Evolutionary conservation across 495 filamentous ascomycete species (phyloP), one percentile per base, ranked within the genome.

Genomic region (Aspergillus leporis): DNA sequence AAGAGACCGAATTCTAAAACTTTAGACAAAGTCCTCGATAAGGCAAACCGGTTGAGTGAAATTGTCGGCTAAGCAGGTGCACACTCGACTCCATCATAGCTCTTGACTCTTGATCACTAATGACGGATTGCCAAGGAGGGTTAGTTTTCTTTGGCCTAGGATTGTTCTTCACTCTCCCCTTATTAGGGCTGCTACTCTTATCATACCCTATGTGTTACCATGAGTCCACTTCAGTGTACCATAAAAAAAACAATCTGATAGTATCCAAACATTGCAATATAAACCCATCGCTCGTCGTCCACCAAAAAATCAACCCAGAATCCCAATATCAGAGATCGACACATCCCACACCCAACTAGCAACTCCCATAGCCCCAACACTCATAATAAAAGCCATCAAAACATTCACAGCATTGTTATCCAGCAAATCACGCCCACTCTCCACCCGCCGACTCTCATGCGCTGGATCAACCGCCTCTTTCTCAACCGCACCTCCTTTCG

Each of bases 381-480:
- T 97, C 85, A 95, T 94, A 0, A 74, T 71, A 9, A 83, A 75
- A 0, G 93, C 93, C 93, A 97, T 97, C 25, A 92, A 66, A 22
- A 96, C 77, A 68, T 98, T 98, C 58, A 98, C 92, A 25, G 85
- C 88, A 68, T 98, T 98, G 64, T 98, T 98, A 68, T 94, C 91
- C 59, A 97, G 74, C 64, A 94, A 67, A 61, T 95, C 90, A 66
- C 74, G 77, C 8, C 90, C 93, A 54, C 77, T 88, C 66, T 88
- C 90, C 12, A 92, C 74, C 30, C 86, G 82, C 13, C 92, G 79
- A 56, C 88, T 92, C 61, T 87, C 84, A 61, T 83, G 84, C 21
- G 63, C 63, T 10, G 43, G 18, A 21, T 61, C 55, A 5, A 51
- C 66, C 50, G 56, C 53, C 10, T 13, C 64, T 59, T 41, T 54